Conservation (phyloP, 331 rosid species). For the Malus hybrid region DNA sequence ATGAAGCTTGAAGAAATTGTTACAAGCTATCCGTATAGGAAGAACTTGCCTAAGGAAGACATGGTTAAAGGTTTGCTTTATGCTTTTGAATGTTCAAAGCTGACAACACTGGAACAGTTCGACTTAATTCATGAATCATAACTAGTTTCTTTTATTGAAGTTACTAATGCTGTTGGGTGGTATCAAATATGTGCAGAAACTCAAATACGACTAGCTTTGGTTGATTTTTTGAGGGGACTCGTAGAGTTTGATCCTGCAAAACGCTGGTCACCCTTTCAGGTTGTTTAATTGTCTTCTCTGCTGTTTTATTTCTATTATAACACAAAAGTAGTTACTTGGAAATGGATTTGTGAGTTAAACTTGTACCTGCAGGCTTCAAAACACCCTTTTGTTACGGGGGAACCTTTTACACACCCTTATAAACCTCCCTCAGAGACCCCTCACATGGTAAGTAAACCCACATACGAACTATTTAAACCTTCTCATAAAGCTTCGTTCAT, state of each 20-base stretch:
- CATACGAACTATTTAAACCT: conserved; percentile 4
- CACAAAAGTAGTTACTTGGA: conserved; percentile 13
- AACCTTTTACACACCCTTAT: conserved; percentile 86
- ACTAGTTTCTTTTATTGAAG: neutral
- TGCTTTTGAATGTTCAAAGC: conserved; percentile 5
- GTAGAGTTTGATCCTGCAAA: conserved; percentile 95
- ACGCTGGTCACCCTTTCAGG: conserved; percentile 99
- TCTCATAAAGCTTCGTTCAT: conserved; percentile 8
- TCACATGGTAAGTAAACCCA: conserved; percentile 63
- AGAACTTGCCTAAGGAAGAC: conserved; percentile 83
- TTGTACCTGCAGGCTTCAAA: conserved; percentile 77
- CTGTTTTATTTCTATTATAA: conserved; percentile 17
- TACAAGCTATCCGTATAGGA: conserved; percentile 78
- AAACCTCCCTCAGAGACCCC: conserved; percentile 85
- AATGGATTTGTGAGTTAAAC: conserved; percentile 19
- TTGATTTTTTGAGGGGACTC: conserved; percentile 93
- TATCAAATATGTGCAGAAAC: conserved; percentile 56
- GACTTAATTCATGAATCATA: neutral
- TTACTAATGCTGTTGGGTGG: conserved; percentile 23
- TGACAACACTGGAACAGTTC: neutral
- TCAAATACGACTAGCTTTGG: conserved; percentile 79
- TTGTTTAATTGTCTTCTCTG: conserved; percentile 16
- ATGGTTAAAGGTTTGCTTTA: conserved; percentile 63
- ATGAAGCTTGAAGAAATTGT: conserved; percentile 92
- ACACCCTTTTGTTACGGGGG: conserved; percentile 98